A percentile compares a stretch with the other conserved stretches of the same genome.
phyloP scores from a whole-genome alignment of 139 green algal genomes.

The Chlamydomonas sp. region DNA sequence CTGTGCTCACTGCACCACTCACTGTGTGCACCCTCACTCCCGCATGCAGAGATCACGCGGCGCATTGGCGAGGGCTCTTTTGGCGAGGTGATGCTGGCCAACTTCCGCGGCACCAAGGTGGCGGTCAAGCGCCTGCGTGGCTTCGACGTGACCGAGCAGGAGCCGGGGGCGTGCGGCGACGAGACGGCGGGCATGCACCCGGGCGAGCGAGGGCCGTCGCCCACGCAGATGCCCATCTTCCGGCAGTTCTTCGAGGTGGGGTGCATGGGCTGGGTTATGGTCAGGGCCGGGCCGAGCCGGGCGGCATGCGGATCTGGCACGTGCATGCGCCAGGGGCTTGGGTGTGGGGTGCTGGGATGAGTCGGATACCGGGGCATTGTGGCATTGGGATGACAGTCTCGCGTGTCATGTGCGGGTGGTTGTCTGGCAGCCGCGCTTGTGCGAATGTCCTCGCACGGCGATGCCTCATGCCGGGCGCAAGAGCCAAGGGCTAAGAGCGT shows the following conservation, averaged over 20 bases:
- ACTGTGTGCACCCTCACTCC: neutral
- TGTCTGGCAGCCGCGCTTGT: no score
- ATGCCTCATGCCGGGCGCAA: no score
- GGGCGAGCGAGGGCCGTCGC: conserved; percentile 28
- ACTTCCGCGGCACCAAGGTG: conserved; percentile 65
- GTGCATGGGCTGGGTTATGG: neutral
- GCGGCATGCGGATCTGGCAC: no score
- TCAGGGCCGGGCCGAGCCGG: neutral
- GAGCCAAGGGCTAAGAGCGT: no score
- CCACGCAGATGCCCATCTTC: conserved; percentile 44
- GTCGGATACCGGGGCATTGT: no score
- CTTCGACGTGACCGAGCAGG: conserved; percentile 35
- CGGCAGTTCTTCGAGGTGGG: conserved; percentile 40
- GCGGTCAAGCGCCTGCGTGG: conserved; percentile 65
- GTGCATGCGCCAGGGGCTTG: no score
- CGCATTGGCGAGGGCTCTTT: conserved; percentile 70
- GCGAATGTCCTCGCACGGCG: no score
- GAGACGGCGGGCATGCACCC: neutral
- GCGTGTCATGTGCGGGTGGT: no score
- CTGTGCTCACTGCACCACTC: no score
- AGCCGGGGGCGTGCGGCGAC: neutral
- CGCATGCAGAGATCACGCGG: conserved; percentile 21
- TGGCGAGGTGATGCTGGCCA: conserved; percentile 64
- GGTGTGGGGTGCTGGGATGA: no score
- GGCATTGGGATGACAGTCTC: no score